These are phyloP conservation scores for Elongisporangium senticosum DNA, from an alignment of 352 stramenopile species.

Conservation along the genomic window DNA sequence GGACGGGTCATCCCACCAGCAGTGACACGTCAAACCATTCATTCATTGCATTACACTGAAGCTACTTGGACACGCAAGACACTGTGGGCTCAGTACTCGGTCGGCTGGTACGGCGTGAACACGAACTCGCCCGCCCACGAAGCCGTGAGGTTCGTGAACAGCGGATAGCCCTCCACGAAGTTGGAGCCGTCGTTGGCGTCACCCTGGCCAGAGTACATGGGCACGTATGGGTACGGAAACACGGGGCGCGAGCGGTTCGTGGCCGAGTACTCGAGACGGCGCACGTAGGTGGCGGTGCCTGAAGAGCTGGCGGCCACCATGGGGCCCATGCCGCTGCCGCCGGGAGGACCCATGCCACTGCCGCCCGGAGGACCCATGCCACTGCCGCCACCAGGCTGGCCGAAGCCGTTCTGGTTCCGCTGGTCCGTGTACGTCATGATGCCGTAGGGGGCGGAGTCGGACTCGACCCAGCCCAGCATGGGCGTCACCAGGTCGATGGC, in stretches of 20 bases:
- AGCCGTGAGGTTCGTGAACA: constrained; percentile 15
- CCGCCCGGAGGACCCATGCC: too few species aligned
- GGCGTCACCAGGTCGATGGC: constrained; percentile 28
- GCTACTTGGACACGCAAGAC: too few species aligned
- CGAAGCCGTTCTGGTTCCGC: too few species aligned
- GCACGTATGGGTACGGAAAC: constrained; percentile 17
- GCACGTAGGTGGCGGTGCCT: too few species aligned
- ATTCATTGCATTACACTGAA: too few species aligned
- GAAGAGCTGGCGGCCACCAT: too few species aligned
- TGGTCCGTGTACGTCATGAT: constrained; percentile 8
- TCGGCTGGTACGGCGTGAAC: constrained; percentile 17
- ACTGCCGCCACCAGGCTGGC: too few species aligned
- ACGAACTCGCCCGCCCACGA: constrained; percentile 18
- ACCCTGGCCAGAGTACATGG: constrained; percentile 12
- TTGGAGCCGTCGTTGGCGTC: constrained; percentile 14
- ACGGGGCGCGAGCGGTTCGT: constrained; percentile 17
- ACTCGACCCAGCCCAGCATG: constrained; percentile 29
- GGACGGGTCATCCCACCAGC: too few species aligned
- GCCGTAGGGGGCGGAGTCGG: constrained; percentile 13
- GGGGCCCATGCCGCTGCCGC: too few species aligned
- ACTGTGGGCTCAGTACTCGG: too few species aligned
- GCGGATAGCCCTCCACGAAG: constrained; percentile 12
- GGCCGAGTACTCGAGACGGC: background rate
- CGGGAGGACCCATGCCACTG: too few species aligned
- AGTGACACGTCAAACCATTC: too few species aligned